These are phyloP conservation scores for Tulasnella sp. DNA, from an alignment of 768 basidiomycete species.

Conservation along the genomic window DNA sequence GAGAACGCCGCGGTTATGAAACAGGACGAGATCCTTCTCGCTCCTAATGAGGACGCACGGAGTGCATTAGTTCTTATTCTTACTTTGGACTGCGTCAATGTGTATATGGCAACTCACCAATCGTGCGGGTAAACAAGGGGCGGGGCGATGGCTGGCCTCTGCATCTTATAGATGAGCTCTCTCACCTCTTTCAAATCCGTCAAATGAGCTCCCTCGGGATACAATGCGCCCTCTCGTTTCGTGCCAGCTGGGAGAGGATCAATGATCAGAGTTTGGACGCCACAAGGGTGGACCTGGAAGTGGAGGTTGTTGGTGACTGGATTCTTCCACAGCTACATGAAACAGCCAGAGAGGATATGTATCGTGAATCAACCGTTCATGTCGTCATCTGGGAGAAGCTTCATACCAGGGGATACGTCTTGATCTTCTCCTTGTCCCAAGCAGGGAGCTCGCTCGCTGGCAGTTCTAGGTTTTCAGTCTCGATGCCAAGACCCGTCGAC, in stretches of 20 bases:
- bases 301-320: constrained; percentile 72
- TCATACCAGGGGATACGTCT: constrained; percentile 56
- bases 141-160: constrained; percentile 81
- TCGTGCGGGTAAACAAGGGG: constrained; percentile 78
- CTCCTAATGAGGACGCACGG: constrained; percentile 25
- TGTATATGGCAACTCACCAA: constrained; percentile 37
- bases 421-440: constrained; percentile 71
- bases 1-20: constrained; percentile 76
- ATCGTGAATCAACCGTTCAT: no score
- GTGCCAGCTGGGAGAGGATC: constrained; percentile 55
- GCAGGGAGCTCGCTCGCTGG: constrained; percentile 53
- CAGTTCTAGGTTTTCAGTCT: constrained; percentile 63
- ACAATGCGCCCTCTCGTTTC: constrained; percentile 49
- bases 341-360: background rate
- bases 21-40: constrained; percentile 65
- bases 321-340: constrained; percentile 78
- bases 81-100: no score
- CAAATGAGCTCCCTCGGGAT: constrained; percentile 71
- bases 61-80: background rate
- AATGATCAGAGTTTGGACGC: constrained; percentile 51
- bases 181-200: constrained; percentile 63
- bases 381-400: background rate
- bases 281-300: constrained; percentile 85
- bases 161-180: constrained; percentile 70
- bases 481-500: constrained; percentile 74